phyloP scores from a whole-genome alignment of 352 stramenopile genomes.

The Hyaloperonospora arabidopsidis region DNA sequence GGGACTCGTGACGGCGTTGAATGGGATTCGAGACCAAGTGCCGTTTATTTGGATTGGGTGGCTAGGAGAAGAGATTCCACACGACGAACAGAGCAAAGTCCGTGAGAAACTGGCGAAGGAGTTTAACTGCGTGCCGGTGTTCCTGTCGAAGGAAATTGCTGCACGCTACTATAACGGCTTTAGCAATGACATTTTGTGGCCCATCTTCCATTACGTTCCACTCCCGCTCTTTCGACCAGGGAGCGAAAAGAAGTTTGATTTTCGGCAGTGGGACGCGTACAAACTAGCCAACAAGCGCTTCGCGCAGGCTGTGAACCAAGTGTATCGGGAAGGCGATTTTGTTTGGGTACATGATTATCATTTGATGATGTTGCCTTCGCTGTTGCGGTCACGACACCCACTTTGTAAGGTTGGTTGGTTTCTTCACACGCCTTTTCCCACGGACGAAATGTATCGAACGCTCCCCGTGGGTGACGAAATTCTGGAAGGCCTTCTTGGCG shows the following conservation, averaged over 20 bases:
- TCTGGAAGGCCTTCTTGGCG: constrained; percentile 67
- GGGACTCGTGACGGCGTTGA: constrained; percentile 82
- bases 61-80: constrained; percentile 81
- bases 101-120: constrained; percentile 75
- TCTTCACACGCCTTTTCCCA: constrained; percentile 83
- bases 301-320: constrained; percentile 66
- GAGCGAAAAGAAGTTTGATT: constrained; percentile 89
- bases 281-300: constrained; percentile 80
- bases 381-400: constrained; percentile 66
- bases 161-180: constrained; percentile 89
- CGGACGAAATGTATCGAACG: constrained; percentile 79
- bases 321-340: constrained; percentile 75
- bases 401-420: constrained; percentile 82
- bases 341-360: constrained; percentile 89
- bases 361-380: constrained; percentile 76
- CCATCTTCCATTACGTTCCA: constrained; percentile 88
- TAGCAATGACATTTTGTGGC: constrained; percentile 88
- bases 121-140: constrained; percentile 87
- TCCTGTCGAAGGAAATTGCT: constrained; percentile 84
- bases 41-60: constrained; percentile 90
- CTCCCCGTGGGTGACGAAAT: constrained; percentile 73
- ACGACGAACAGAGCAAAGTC: constrained; percentile 77
- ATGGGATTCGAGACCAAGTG: constrained; percentile 81
- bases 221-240: constrained; percentile 82
- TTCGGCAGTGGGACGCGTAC: constrained; percentile 82